Percentiles rank a stretch among this genome's conserved stretches.
Conservation (phyloP, 2,329 filamentous ascomycete genomes). For the Conoideocrella luteorostrata region DNA sequence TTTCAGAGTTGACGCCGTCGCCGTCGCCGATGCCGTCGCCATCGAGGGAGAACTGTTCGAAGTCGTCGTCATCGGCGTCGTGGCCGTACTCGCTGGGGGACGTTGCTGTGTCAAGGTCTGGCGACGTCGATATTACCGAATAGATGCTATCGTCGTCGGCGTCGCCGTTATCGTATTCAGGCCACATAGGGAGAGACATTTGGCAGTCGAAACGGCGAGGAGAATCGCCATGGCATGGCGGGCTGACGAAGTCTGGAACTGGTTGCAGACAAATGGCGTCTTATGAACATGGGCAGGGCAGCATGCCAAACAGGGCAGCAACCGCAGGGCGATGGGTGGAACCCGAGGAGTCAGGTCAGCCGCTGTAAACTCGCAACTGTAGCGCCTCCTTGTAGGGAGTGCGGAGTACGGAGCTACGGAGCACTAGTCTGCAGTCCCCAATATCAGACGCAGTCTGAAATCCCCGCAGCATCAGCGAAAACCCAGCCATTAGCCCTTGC, state of each 20-base stretch:
- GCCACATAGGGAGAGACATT: constrained; percentile 9
- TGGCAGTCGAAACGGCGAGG: constrained; percentile 3
- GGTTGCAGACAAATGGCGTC: constrained; percentile 1
- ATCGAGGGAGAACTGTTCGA: constrained; percentile 19
- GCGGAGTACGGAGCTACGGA: no score
- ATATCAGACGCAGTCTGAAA: no score
- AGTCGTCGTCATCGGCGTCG: constrained; percentile 20
- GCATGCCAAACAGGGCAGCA: neutral
- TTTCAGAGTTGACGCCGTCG: constrained; percentile 17
- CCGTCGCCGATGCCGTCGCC: constrained; percentile 13
- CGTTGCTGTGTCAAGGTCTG: constrained; percentile 18
- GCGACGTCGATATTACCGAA: constrained; percentile 22
- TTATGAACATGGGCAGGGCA: constrained; percentile 2
- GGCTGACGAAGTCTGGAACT: neutral
- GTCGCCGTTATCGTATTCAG: constrained; percentile 6
- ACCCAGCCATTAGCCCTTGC: no score
- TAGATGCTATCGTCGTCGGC: constrained; percentile 20
- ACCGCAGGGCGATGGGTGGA: constrained; percentile 6
- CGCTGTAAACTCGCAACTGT: no score
- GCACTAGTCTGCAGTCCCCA: no score
- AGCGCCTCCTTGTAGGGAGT: no score
- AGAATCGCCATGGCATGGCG: constrained; percentile 9
- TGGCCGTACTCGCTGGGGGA: constrained; percentile 17
- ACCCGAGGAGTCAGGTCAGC: no score
- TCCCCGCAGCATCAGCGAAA: no score